phyloP scores from a whole-genome alignment of 495 filamentous ascomycete genomes.

The Pseudomonodictys pantanalensis region DNA sequence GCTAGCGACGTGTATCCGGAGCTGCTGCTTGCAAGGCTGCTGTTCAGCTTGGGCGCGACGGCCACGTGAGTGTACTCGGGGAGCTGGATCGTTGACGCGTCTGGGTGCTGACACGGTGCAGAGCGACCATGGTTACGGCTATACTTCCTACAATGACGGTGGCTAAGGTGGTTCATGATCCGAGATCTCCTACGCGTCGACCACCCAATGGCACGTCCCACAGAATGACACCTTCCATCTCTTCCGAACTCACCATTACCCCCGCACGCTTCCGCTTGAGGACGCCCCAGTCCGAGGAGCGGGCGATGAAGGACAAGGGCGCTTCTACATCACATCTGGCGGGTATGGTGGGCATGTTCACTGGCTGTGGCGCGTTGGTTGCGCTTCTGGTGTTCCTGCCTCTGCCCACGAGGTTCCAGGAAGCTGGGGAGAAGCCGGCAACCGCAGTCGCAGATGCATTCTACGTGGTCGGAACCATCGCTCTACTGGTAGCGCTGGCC shows the following conservation, averaged over 20 bases:
- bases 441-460: conserved; percentile 75
- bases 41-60: conserved; percentile 87
- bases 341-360: conserved; percentile 87
- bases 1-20: conserved; percentile 85
- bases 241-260: conserved; percentile 45
- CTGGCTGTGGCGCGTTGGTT: conserved; percentile 85
- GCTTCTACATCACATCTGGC: conserved; percentile 64
- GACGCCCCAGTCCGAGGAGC: conserved; percentile 17
- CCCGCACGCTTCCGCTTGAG: conserved; percentile 40
- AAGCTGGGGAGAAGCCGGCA: conserved; percentile 60
- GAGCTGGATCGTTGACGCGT: not conserved
- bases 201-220: conserved; percentile 25
- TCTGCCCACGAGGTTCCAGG: conserved; percentile 73
- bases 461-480: conserved; percentile 74
- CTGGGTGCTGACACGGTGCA: conserved; percentile 30
- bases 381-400: conserved; percentile 80
- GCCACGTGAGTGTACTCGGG: conserved; percentile 58
- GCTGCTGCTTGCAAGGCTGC: conserved; percentile 75
- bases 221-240: conserved; percentile 36
- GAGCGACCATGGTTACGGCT: conserved; percentile 94
- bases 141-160: conserved; percentile 80
- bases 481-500: conserved; percentile 65
- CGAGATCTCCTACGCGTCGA: conserved; percentile 18
- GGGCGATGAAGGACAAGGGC: conserved; percentile 7
- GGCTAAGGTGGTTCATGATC: conserved; percentile 7